Percentiles rank a stretch among this genome's conserved stretches.
Evolutionary conservation across 2,329 filamentous ascomycete species (phyloP).

Genomic region (Claviceps capensis): DNA sequence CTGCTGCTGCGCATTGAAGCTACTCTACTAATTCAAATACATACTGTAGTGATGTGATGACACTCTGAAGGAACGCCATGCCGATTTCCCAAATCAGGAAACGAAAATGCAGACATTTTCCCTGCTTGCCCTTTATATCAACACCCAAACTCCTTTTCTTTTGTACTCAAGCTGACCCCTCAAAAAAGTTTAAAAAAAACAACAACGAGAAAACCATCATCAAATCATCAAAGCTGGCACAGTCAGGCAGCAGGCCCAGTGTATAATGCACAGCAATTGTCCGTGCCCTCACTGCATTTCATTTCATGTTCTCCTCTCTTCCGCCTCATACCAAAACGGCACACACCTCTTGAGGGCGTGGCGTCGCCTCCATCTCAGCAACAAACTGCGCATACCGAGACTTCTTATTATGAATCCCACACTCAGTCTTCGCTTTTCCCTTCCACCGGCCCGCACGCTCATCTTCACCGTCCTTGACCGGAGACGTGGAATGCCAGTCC

Average conservation of each 20-base stretch:
- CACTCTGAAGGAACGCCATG: neutral
- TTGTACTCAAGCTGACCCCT: neutral
- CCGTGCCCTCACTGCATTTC: no score
- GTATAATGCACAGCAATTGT: no score
- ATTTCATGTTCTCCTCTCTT: neutral
- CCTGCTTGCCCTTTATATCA: neutral
- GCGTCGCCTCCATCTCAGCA: conserved; percentile 56
- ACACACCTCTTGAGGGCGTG: conserved; percentile 26
- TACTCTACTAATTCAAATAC: neutral
- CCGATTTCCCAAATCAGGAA: neutral
- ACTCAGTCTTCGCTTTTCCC: conserved; percentile 90
- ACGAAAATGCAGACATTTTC: neutral
- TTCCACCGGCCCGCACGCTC: conserved; percentile 96
- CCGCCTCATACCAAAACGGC: conserved; percentile 14
- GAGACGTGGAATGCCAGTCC: conserved; percentile 94
- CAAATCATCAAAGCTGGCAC: neutral
- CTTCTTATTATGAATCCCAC: conserved; percentile 96
- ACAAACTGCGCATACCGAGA: conserved; percentile 84
- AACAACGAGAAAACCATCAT: neutral
- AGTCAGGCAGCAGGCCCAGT: no score
- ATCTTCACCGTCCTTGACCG: conserved; percentile 82
- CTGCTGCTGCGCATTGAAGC: neutral
- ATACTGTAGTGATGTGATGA: no score
- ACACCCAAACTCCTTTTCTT: neutral
- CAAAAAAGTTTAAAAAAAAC: neutral